Base-by-base conservation (phyloP, 140 eudicot species). In the Bidens hawaiensis region DNA sequence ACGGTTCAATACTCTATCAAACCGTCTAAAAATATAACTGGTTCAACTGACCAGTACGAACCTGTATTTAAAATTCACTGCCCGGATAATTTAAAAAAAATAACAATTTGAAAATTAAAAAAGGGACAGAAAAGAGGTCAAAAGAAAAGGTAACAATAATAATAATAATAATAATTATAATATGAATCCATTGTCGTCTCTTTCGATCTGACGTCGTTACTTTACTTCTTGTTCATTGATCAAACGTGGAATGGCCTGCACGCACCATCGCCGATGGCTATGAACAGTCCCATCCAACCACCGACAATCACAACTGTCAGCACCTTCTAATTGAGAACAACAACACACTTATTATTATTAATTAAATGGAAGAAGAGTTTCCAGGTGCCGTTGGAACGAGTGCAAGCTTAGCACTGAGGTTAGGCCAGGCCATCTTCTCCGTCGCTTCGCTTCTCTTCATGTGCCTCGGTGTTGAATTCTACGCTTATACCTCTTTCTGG, bases 321-420 rank as follows among this genome's bases (percentile, higher is more conserved):
- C n/a, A n/a, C n/a, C n/a, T n/a, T n/a, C n/a, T n/a, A n/a, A n/a
- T n/a, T n/a, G n/a, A 51, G 62, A 23, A 36, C 45, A 22, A 6
- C 8, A 30, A 30, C 8, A 4, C 5, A 30, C 8, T 30, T 1
- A 1, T 30, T 30, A 30, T 4, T 2, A 30, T 30, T 30, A 30
- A 30, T 4, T 30, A 30, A 38, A 73, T 40, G 74, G 69, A 78
- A 17, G 81, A 79, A 13, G 99, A 91, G 55, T 74, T 85, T 61
- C 88, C 95, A 30, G 96, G 99, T 15, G 75, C 97, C 58, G 18
- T 93, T 16, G 99, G 99, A 30, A 85, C 99, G n/a, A 84, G 99
- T 52, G 99, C 86, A 4, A 85, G 99, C 66, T 83, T 93, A 80
- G 99, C 95, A 55, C 74, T 93, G 26, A 74, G 99, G 50, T 67